Evolutionary conservation across 257 asterid species (phyloP), one percentile per base, ranked within the genome.

Genomic region (Paulownia fortunei): DNA sequence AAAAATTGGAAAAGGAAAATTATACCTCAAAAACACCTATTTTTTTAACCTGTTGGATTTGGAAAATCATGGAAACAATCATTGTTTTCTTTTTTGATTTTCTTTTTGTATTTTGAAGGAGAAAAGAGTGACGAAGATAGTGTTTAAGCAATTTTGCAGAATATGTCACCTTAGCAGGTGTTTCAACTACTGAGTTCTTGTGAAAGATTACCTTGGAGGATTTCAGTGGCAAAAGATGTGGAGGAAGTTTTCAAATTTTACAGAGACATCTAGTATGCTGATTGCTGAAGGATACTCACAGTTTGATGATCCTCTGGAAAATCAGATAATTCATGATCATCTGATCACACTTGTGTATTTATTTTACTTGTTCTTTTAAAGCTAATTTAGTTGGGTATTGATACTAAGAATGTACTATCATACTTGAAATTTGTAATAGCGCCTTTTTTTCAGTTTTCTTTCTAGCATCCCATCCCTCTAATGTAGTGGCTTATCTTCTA

Each of bases 311-410:
- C 75, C 72, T 76, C 49, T 63, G 52, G 63, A n/a, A 21, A 27
- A 79, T 65, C 76, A 30, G 74, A 61, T 49, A 51, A 73, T 47
- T 68, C 56, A 66, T 49, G 41, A 42, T 52, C 68, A 71, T 68
- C 58, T 19, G 30, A 59, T 72, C 34, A 49, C n/a, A 32, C 23
- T 51, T 55, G 18, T 55, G n/a, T 61, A 6, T 10, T 75, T 74
- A 21, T 73, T 66, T 19, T 30, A 7, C 24, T 15, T 74, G n/a
- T 69, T 73, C 5, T 69, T 62, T 60, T 51, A 39, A 47, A 34
- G 34, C 44, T 52, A 8, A 7, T 8, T 30, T 34, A n/a, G 18
- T 59, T 44, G 21, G 58, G 16, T 47, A 7, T 37, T 23, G 26
- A 18, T 64, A 60, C n/a, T 72, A 2, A 24, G 47, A 36, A 61